Conservation (phyloP, 441 rosid species). For the Macaranga tanarius region DNA sequence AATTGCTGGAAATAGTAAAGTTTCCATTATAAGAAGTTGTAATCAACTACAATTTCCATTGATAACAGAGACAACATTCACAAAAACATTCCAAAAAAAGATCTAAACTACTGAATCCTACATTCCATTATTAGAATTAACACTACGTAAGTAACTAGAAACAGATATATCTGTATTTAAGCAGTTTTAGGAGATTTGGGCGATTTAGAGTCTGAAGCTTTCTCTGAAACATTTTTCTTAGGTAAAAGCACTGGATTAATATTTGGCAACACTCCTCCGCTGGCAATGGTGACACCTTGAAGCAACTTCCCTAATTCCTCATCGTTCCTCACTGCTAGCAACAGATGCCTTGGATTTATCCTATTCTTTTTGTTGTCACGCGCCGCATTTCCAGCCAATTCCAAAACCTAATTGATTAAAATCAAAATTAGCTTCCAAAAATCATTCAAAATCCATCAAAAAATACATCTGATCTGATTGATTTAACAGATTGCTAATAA, state of each 20-base stretch:
- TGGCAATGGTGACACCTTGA: slow-evolving; percentile 31
- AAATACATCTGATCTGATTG: neutral
- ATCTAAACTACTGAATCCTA: too few species aligned
- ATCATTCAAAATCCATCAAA: too few species aligned
- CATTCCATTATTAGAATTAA: neutral
- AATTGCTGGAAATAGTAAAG: too few species aligned
- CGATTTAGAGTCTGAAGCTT: slow-evolving; percentile 6
- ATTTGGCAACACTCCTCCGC: slow-evolving; percentile 30
- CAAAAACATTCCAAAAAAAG: too few species aligned
- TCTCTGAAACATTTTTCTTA: slow-evolving; percentile 18
- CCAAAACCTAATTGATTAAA: slow-evolving; percentile 16
- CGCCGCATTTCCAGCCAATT: slow-evolving; percentile 34
- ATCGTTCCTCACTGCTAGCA: slow-evolving; percentile 31
- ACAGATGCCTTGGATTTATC: slow-evolving; percentile 29
- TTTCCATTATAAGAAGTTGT: too few species aligned
- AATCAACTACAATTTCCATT: too few species aligned
- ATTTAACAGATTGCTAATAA: too few species aligned
- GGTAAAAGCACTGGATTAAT: slow-evolving; percentile 32
- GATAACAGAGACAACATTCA: too few species aligned
- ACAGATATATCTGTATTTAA: neutral
- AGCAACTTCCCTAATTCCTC: slow-evolving; percentile 34
- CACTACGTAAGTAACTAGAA: neutral
- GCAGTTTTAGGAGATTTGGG: slow-evolving; percentile 21
- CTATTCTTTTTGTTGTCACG: slow-evolving; percentile 36
- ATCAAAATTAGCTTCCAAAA: neutral